Conservation (phyloP, 495 filamentous ascomycete species). For the Hypoxylon intermedium region DNA sequence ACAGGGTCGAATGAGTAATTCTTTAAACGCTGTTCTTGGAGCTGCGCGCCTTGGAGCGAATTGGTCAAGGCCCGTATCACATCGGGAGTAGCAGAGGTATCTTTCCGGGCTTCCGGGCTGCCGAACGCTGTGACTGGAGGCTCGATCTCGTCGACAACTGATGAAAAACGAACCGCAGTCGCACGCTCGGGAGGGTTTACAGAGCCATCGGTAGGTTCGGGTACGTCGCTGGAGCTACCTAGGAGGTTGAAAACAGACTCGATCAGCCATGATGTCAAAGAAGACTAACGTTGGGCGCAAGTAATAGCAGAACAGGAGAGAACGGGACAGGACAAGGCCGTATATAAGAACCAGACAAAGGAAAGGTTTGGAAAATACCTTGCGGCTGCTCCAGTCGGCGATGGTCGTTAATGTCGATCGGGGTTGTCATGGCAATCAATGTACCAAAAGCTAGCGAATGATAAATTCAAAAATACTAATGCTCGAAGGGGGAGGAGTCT, state of each 20-base stretch:
- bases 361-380: constrained; percentile 26
- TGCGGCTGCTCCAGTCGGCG: constrained; percentile 30
- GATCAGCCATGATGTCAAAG: constrained; percentile 25
- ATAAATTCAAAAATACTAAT: constrained; percentile 14
- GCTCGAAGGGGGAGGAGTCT: constrained; percentile 3
- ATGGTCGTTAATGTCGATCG: constrained; percentile 24
- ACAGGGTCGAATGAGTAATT: constrained; percentile 87
- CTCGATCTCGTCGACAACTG: constrained; percentile 75
- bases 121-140: constrained; percentile 49
- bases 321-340: not conserved
- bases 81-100: constrained; percentile 61
- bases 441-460: constrained; percentile 12
- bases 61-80: constrained; percentile 76
- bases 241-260: constrained; percentile 18
- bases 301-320: not conserved
- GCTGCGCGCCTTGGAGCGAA: constrained; percentile 71
- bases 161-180: constrained; percentile 79
- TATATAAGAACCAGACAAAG: constrained; percentile 16
- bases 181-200: constrained; percentile 41
- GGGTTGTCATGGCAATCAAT: constrained; percentile 38
- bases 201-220: constrained; percentile 35
- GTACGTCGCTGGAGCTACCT: constrained; percentile 35
- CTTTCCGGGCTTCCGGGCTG: constrained; percentile 42
- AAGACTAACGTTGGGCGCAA: not conserved
- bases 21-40: constrained; percentile 82